Base-by-base conservation (phyloP, 805 yeast species). In the Saccharomycopsis sp. region DNA sequence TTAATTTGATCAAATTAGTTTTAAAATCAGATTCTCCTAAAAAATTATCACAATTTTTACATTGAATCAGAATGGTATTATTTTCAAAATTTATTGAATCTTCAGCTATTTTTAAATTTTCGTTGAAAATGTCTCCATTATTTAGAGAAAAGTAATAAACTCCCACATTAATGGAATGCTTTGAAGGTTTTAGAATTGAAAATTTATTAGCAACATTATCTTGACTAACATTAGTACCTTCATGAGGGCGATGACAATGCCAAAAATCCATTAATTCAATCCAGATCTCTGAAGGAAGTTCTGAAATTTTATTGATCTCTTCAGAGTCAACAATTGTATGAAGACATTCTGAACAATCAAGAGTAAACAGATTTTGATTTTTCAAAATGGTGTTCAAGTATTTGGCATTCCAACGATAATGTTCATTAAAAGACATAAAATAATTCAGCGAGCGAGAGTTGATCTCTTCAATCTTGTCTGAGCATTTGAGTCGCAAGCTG, bases 161-260 rank as follows among this genome's bases (percentile, higher is more conserved):
- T 0, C 88, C 88, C 3, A 76, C 66, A 3, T 77, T 60, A 4
- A 77, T 52, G 2, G 63, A 55, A 23, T 59, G 55, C 0, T 50
- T 44, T 3, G 53, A 39, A 3, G 89, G 82, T 19, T 52, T 59
- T 32, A 78, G 52, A 1, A 56, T 53, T 68, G 47, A 63, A 64
- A 42, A 67, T 62, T 19, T 52, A 41, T 39, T 42, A 30, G 40
- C 37, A 31, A 54, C 49, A 44, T 58, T 56, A 23, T 55, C 53
- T n/a, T n/a, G n/a, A 30, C 42, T 53, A 21, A 54, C 42, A 17
- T 51, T 37, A 14, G 48, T 43, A n/a, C 46, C 49, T 20, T 44
- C 45, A n/a, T n/a, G n/a, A n/a, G n/a, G n/a, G n/a, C n/a, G n/a
- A 54, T 89, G 96, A 55, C 98, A 89, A 56, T 89, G 96, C 98